Evolutionary conservation across 805 yeast genomes (phyloP), one percentile per base, ranked within the genome.

Genomic region (Starmerella floris): DNA sequence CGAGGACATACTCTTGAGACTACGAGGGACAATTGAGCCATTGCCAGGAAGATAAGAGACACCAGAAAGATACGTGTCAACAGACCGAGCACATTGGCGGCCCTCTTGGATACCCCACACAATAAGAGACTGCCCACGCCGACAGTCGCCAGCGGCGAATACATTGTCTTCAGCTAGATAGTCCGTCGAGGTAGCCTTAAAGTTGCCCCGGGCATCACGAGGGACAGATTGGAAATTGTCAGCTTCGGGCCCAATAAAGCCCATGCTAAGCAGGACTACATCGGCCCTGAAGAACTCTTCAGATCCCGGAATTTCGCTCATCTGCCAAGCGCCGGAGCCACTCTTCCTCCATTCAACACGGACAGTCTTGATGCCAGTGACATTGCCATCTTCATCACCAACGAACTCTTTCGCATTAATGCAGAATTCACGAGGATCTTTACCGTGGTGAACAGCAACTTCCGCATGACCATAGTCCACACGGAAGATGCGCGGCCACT

Each of bases 61-160:
- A 22, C 88, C 87, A 76, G 77, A 76, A 61, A 88, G 69, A 62
- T 62, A 81, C 53, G 68, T 62, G 60, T 88, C 98, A 50, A 88
- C 93, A 55, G 83, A 85, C 53, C 95, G 73, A 30, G 98, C 98
- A 74, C 95, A 85, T 65, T 88, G 95, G 69, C 97, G 79, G 53
- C 98, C 98, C 67, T 88, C 98, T 67, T 91, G 97, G 55, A 88
- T 88, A 67, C 97, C 98, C 97, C 97, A 91, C 43, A 88, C 98
- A 62, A 88, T 88, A 62, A 88, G 74, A 2, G 95, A 83, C 69
- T 88, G 98, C 23, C 98, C 98, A 67, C 97, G 79, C 71, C 98
- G 81, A 68, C 97, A 91, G 64, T 88, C 98, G 66, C 98, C 98
- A 39, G 97, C 96, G 38, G 95, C 83, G 58, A 87, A 88, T 47